Evolutionary conservation across 139 green algal genomes (phyloP).

Genomic region (Chlorella sp.): DNA sequence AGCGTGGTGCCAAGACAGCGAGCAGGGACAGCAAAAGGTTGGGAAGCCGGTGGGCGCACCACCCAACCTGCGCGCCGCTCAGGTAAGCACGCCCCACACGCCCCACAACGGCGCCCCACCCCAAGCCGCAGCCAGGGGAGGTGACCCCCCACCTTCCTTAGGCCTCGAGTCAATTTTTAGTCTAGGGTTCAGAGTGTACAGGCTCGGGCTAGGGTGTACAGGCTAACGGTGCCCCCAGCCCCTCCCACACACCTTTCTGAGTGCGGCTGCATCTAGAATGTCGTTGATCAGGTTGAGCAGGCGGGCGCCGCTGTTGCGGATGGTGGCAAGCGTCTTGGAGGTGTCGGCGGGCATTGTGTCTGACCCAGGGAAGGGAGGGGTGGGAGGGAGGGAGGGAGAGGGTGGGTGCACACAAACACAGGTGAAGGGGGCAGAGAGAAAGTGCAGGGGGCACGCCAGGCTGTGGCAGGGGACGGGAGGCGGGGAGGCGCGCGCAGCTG

Average conservation of each 20-base stretch:
- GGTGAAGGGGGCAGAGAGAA: background rate
- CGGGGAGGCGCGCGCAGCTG: background rate
- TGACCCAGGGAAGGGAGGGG: background rate
- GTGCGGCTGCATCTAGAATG: slow-evolving; percentile 70
- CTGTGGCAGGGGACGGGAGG: background rate
- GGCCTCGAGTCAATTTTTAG: too few relatives aligned
- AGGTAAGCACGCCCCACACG: too few relatives aligned
- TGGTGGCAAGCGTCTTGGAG: slow-evolving; percentile 31
- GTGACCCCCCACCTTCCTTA: too few relatives aligned
- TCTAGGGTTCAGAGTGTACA: too few relatives aligned
- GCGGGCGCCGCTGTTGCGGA: slow-evolving; percentile 47
- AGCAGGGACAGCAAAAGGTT: background rate
- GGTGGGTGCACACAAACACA: background rate
- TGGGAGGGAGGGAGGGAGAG: background rate
- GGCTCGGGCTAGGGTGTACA: too few relatives aligned
- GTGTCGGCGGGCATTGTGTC: background rate
- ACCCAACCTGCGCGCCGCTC: too few relatives aligned
- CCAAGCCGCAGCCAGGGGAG: too few relatives aligned
- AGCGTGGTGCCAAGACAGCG: background rate
- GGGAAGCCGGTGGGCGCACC: background rate
- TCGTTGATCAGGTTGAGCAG: slow-evolving; percentile 76
- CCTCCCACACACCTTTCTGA: slow-evolving; percentile 34
- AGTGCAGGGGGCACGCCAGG: background rate
- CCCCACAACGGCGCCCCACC: too few relatives aligned
- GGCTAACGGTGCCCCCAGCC: too few relatives aligned